Percentiles rank a stretch among this genome's conserved stretches.
phyloP scores from a whole-genome alignment of 1,284 basidiomycete species.

The Ceratobasidium sp. region DNA sequence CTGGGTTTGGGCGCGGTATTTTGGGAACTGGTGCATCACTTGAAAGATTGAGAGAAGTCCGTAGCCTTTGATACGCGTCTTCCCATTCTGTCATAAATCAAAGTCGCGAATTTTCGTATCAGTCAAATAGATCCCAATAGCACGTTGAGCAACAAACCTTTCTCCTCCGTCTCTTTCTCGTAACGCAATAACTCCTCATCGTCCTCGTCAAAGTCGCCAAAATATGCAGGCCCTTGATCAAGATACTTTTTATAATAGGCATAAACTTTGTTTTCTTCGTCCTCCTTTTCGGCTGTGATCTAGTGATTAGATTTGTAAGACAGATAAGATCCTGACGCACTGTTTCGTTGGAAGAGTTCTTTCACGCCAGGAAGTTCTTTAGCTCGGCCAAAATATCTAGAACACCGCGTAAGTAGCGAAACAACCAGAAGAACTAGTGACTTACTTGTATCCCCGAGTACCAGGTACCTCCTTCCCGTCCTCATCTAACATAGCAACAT shows the following conservation, averaged over 20 bases:
- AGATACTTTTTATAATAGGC: slow-evolving; percentile 91
- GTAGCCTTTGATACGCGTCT: slow-evolving; percentile 71
- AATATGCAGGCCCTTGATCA: slow-evolving; percentile 90
- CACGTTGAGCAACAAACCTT: slow-evolving; percentile 69
- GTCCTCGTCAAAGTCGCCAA: slow-evolving; percentile 90
- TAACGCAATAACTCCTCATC: slow-evolving; percentile 78
- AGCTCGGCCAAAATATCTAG: slow-evolving; percentile 95
- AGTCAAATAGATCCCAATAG: slow-evolving; percentile 34
- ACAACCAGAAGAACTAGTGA: slow-evolving; percentile 48
- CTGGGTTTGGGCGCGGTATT: slow-evolving; percentile 64
- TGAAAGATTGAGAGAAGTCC: slow-evolving; percentile 70
- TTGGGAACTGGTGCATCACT: slow-evolving; percentile 67
- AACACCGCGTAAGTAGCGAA: neutral
- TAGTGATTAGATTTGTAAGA: slow-evolving; percentile 11
- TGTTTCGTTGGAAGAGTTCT: slow-evolving; percentile 90
- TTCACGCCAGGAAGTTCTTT: slow-evolving; percentile 96
- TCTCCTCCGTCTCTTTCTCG: slow-evolving; percentile 79
- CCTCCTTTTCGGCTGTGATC: slow-evolving; percentile 65
- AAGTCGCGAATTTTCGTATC: slow-evolving; percentile 21
- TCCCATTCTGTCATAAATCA: slow-evolving; percentile 72
- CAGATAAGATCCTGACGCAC: slow-evolving; percentile 61
- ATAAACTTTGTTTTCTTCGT: slow-evolving; percentile 83
- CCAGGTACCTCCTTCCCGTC: slow-evolving; percentile 96
- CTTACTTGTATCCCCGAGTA: slow-evolving; percentile 97
- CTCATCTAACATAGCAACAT: slow-evolving; percentile 91